Evolutionary conservation across 352 stramenopile species (phyloP), one percentile per base, ranked within the genome.

Genomic region (Pythium volutum): DNA sequence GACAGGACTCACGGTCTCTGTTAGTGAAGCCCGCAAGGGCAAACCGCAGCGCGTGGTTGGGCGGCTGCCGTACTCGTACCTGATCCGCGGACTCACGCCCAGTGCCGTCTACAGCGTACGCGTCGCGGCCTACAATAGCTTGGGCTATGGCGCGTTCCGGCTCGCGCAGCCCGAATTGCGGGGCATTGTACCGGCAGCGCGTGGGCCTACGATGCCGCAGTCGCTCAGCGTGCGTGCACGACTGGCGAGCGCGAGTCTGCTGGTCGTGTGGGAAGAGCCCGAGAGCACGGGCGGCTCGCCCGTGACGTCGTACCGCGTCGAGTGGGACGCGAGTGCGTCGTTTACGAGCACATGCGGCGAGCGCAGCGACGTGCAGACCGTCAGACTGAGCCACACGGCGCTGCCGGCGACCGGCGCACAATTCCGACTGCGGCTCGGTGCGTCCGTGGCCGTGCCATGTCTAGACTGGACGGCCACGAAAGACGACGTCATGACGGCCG

Each of bases 61-160:
- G 2, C 69, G 78, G 6, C 88, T 97, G 50, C 78, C 78, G 12
- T 96, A 96, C 58, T 90, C 86, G 26, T 84, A 91, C 43, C 73
- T 97, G 23, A 79, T 98, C 34, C 76, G 66, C 6, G 87, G 87
- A 1, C 76, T 99, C 8, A 62, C 77, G 3, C 52, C 82, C 20
- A 74, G 83, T 4, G 79, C 87, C n/a, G 66, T 64, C 5, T 98
- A 98, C 63, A 91, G 81, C 33, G 87, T 87, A 3, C 89, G 95
- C 22, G 82, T 98, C 10, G 89, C 92, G 10, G 93, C 96, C 18
- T 98, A 98, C 79, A 99, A 98, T 70, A 91, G 79, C 26, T 69
- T 97, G 15, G 96, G 97, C 16, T 98, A 96, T 58, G 93, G 95
- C 0, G 43, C 74, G 0, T 95, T 93, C 52, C 69, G 67, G 3